Base-by-base conservation (phyloP, 2,329 filamentous ascomycete species). In the Botrytis aclada region DNA sequence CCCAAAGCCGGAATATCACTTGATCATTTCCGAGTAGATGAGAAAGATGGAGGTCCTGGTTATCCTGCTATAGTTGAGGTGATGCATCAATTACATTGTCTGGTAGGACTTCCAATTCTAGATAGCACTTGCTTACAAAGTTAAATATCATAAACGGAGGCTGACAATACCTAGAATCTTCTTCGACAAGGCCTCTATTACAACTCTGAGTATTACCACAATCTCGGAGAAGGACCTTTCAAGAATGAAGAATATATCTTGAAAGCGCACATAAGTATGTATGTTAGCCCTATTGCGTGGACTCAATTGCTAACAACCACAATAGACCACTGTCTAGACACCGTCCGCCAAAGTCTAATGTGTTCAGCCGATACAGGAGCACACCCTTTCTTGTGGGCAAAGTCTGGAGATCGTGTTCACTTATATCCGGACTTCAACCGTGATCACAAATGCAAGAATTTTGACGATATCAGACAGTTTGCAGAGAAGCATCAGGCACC, bases 341-440 rank as follows among this genome's bases (percentile, higher is more conserved):
- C 86, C 34, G 73, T 88, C 65, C 83, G 86, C 22, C 86, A 88
- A 76, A 84, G 87, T 69, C 79, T 89, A 29, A 88, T 88, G 85
- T 89, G 86, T 76, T 84, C 82, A 3, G 81, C 84, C 0, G 86
- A 88, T 72, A 82, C 85, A 22, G 86, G 85, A 3, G 82, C 88
- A 1, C 80, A 88, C 0, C 86, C 85, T 1, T 86, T 88, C 73
- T 80, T 88, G 22, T 88, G 86, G 86, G 82, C 86, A 51, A 84
- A 84, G 75, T 82, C 86, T 51, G 76, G 76, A 20, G 74, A 80
- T 14, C 79, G 80, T 18, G 82, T 83, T 2, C 77, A 77, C 58
- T 77, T 78, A 1, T 88, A 85, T 76, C 84, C 86, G 5, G 85
- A 88, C 77, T 88, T 88, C 80, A 86, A 86, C 74, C 87, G 85